Base-by-base conservation (phyloP, 225 moss, liverwort and hornwort species). In the Marchantia polymorpha region DNA sequence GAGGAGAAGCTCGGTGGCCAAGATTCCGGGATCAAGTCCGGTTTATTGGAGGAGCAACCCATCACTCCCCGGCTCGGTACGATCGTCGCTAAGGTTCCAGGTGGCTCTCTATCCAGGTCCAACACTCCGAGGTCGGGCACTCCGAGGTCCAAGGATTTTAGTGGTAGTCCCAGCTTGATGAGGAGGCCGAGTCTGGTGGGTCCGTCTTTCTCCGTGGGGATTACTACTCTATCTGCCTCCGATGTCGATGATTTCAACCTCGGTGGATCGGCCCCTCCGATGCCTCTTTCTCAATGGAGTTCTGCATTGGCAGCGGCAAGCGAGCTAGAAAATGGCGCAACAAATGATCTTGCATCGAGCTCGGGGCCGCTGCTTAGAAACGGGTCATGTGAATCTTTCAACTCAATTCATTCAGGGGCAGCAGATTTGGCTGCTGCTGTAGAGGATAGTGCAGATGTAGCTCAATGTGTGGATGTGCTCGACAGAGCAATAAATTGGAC, bases 111-210 rank as follows among this genome's bases (percentile, higher is more conserved):
- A 7, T 86, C 78, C 11, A 78, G 80, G 76, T 73, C 79, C 80
- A 90, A 84, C 75, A 87, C 82, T 56, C 83, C 81, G 85, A 90
- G 81, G 86, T 87, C 53, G 77, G 88, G 50, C 39, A 87, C 82
- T 27, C 88, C 93, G 58, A 92, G 81, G 81, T 82, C 75, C 29
- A 91, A 71, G 79, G 88, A 91, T 31, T 79, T 87, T 74, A 73
- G 70, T 74, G 81, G 83, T 76, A 97, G 92, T 82, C 93, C 94
- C 66, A 93, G 93, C 56, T 88, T 93, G 39, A 53, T 90, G 80
- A 86, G 97, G 82, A 90, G 93, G 77, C 92, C 97, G 68, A 99
- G 97, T 81, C 91, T 99, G 77, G 93, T 95, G 83, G 97, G 94
- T 59, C 94, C 97, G 0, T 95, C 97, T 10, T 86, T 95, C 84